A percentile compares a stretch with the other conserved stretches of the same genome.
phyloP scores from a whole-genome alignment of 495 filamentous ascomycete genomes.

The Pyrenula aspistea region DNA sequence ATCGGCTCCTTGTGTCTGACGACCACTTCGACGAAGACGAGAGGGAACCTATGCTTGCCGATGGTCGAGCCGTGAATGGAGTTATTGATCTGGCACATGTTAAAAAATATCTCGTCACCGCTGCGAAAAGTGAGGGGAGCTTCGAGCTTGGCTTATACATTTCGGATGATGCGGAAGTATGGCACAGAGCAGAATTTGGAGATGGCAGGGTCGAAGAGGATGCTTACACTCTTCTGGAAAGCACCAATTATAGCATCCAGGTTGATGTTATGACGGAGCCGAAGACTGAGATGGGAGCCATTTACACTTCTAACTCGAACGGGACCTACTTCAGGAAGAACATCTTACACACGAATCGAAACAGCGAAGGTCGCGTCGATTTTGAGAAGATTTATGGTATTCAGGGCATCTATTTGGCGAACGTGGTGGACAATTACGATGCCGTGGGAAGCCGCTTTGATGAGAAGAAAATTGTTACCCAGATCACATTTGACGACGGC shows the following conservation, averaged over 20 bases:
- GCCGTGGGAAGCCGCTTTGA: constrained; percentile 45
- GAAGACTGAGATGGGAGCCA: constrained; percentile 61
- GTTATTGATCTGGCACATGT: constrained; percentile 66
- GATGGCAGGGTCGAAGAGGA: constrained; percentile 69
- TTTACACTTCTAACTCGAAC: constrained; percentile 91
- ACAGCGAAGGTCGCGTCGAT: constrained; percentile 59
- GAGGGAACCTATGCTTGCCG: constrained; percentile 62
- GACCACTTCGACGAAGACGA: constrained; percentile 57
- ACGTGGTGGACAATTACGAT: constrained; percentile 76
- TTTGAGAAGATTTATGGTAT: constrained; percentile 87
- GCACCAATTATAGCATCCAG: constrained; percentile 93
- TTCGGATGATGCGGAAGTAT: constrained; percentile 66
- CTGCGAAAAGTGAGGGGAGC: constrained; percentile 63
- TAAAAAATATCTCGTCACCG: constrained; percentile 76
- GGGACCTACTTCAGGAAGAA: constrained; percentile 91
- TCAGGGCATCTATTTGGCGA: constrained; percentile 84
- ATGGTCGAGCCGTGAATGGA: constrained; percentile 57
- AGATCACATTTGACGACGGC: constrained; percentile 92
- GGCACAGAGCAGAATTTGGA: constrained; percentile 89
- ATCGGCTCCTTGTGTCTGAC: constrained; percentile 67
- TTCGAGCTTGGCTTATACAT: constrained; percentile 82
- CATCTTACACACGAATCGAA: constrained; percentile 80
- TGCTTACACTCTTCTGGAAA: constrained; percentile 87
- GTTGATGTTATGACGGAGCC: constrained; percentile 69
- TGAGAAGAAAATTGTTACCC: constrained; percentile 55